Percentiles rank a stretch among this genome's conserved stretches.
These are phyloP conservation scores for Debaryomyces tyrocola DNA, from an alignment of 805 yeast species.

Conservation along the genomic window DNA sequence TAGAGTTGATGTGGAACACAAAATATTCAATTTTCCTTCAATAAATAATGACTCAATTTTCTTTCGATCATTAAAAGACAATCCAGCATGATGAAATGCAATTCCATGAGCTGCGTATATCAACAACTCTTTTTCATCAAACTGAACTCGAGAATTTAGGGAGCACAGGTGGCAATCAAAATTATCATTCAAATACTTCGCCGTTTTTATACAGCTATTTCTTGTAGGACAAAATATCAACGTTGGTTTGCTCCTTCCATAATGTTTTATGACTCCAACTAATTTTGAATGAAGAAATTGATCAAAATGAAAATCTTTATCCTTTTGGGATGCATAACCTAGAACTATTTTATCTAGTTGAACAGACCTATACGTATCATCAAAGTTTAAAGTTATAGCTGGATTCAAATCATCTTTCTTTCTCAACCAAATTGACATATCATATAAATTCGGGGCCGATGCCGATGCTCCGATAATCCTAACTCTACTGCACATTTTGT, in stretches of 20 bases:
- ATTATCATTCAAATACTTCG: conserved; percentile 34
- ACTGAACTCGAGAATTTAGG: neutral
- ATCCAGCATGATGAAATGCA: conserved; percentile 62
- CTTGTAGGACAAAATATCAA: conserved; percentile 42
- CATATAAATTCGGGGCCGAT: conserved; percentile 52
- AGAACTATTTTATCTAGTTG: conserved; percentile 40
- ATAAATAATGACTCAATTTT: conserved; percentile 46
- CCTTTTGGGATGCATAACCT: conserved; percentile 37
- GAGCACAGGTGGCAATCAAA: neutral
- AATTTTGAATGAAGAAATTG: conserved; percentile 41
- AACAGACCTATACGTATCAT: conserved; percentile 36
- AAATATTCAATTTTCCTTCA: conserved; percentile 39
- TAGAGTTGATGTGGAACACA: conserved; percentile 60
- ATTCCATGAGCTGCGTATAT: conserved; percentile 34
- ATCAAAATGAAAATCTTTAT: conserved; percentile 52
- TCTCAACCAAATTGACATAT: conserved; percentile 33
- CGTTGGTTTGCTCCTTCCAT: conserved; percentile 44
- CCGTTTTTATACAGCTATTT: conserved; percentile 26
- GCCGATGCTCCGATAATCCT: conserved; percentile 38
- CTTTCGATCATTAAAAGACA: conserved; percentile 46
- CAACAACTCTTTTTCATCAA: conserved; percentile 27
- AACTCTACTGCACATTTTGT: conserved; percentile 1
- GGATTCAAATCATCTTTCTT: conserved; percentile 1
- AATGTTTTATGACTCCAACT: conserved; percentile 34
- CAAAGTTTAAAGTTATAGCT: conserved; percentile 24